Percentiles rank a stretch among this genome's conserved stretches.
phyloP scores from a whole-genome alignment of 2,329 filamentous ascomycete species.

The Aspergillus tubingensis region DNA sequence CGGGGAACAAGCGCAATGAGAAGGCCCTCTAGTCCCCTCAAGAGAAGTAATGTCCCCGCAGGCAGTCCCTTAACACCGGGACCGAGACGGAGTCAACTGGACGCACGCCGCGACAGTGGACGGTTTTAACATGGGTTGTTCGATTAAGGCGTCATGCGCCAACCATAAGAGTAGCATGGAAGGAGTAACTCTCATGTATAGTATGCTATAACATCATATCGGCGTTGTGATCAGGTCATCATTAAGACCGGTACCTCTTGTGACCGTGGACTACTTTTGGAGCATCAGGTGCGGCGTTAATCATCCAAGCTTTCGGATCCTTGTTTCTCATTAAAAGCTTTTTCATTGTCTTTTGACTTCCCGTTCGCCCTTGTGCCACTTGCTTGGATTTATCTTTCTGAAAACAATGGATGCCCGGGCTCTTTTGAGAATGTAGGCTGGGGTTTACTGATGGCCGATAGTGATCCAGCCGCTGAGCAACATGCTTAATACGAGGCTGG shows the following conservation, averaged over 20 bases:
- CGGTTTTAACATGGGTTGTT: slow-evolving; percentile 23
- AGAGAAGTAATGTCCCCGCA: slow-evolving; percentile 44
- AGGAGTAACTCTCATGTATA: slow-evolving; percentile 11
- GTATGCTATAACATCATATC: slow-evolving; percentile 1
- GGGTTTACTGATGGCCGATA: background rate
- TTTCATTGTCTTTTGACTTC: background rate
- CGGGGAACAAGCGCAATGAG: slow-evolving; percentile 40
- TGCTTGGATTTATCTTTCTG: background rate
- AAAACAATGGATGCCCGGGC: background rate
- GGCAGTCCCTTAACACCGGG: slow-evolving; percentile 35
- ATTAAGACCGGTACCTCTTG: background rate
- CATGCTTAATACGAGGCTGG: slow-evolving; percentile 6
- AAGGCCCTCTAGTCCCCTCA: slow-evolving; percentile 44
- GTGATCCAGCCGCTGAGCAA: slow-evolving; percentile 18
- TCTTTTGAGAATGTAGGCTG: slow-evolving; percentile 21
- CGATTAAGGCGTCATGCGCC: slow-evolving; percentile 7
- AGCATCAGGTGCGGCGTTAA: slow-evolving; percentile 16
- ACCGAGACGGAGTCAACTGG: slow-evolving; percentile 38
- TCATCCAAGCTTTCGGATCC: background rate
- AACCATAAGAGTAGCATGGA: background rate
- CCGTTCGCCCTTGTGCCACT: background rate
- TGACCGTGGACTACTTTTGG: background rate
- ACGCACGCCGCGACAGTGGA: slow-evolving; percentile 33
- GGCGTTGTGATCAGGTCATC: background rate
- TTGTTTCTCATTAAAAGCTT: background rate